Evolutionary conservation across 768 basidiomycete species (phyloP), one percentile per base, ranked within the genome.

Genomic region (Phlebiopsis flavidoalba): DNA sequence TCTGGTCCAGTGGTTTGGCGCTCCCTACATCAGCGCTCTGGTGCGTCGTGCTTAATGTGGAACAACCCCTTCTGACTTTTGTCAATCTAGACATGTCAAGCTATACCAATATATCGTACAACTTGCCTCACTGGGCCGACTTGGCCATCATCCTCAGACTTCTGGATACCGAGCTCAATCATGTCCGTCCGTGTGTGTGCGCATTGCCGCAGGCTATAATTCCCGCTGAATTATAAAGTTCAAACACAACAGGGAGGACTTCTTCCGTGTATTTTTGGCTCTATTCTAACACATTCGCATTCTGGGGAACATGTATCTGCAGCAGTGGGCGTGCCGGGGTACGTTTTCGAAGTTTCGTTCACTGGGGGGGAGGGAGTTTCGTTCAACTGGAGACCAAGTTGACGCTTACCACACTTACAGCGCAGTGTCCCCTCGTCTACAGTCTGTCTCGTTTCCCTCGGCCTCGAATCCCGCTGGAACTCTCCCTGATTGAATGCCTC

Each of bases 181-280:
- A 98, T 80, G 94, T 88, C 59, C 61, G 84, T 68, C 5, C n/a
- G 24, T 31, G 53, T 31, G 53, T n/a, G 8, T 5, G 5, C 2
- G 12, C 46, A 26, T 35, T 26, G 48, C 1, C 19, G n/a, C 26
- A 15, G 8, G 48, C 19, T 11, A 8, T 52, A 17, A 50, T 21
- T 53, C 31, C n/a, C n/a, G n/a, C n/a, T n/a, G n/a, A n/a, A n/a
- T n/a, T n/a, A n/a, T n/a, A n/a, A n/a, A n/a, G n/a, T n/a, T n/a
- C n/a, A n/a, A n/a, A n/a, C n/a, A n/a, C n/a, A n/a, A 8, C 74
- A 97, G n/a, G 91, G 96, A 95, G 75, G 95, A 95, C 79, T 99
- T 99, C 76, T 99, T 99, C 73, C 86, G 95, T n/a, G n/a, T 40
- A 98, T 98, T 72, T 98, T 98, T 70, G 95, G 93, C 10, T 95